A percentile compares a stretch with the other conserved stretches of the same genome.
These are phyloP conservation scores for Phaseolus lunatus DNA, from an alignment of 306 rosid genomes.

Conservation along the genomic window DNA sequence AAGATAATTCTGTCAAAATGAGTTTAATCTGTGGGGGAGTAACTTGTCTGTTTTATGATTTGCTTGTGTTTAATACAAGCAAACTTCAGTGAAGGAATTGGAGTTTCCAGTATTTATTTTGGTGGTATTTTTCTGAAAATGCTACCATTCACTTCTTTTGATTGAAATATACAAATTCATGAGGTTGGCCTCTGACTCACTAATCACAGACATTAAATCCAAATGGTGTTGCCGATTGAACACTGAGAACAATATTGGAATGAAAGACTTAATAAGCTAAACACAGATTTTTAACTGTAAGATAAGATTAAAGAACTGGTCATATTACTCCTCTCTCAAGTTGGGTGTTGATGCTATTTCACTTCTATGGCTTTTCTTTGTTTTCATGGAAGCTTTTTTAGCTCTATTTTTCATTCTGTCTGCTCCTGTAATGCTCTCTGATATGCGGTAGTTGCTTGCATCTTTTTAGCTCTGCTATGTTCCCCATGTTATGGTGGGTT, in stretches of 20 bases:
- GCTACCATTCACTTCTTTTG: not conserved
- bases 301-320: conserved; percentile 1
- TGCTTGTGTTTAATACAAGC: not conserved
- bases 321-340: not conserved
- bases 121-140: conserved; percentile 9
- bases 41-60: conserved; percentile 20
- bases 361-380: conserved; percentile 20
- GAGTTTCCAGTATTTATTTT: not conserved
- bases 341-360: not conserved
- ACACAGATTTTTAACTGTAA: conserved; percentile 10
- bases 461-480: conserved; percentile 13
- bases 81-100: conserved; percentile 16
- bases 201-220: conserved; percentile 10
- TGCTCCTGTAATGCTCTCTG: conserved; percentile 22
- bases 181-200: conserved; percentile 1
- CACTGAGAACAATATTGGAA: conserved; percentile 14
- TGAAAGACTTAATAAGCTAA: conserved; percentile 5
- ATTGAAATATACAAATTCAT: conserved; percentile 10
- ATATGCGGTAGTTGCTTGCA: conserved; percentile 33
- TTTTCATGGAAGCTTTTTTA: not conserved
- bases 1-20: conserved; percentile 5
- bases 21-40: not conserved
- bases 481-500: not conserved
- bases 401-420: conserved; percentile 13
- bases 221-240: not conserved